phyloP scores from a whole-genome alignment of 495 filamentous ascomycete genomes.

The Aspergillus asperescens region DNA sequence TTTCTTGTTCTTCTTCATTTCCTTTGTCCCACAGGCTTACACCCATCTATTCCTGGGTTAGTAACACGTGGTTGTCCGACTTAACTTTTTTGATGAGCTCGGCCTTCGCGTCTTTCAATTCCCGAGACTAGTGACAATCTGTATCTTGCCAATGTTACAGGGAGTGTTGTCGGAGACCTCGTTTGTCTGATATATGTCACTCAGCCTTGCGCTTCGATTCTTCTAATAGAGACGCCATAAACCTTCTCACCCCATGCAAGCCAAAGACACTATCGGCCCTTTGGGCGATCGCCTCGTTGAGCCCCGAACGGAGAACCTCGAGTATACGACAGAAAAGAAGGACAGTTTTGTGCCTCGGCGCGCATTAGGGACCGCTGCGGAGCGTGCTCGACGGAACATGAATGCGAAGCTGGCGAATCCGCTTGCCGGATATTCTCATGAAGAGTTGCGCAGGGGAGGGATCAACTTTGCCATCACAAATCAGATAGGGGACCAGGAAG shows the following conservation, averaged over 20 bases:
- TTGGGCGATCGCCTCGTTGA: slow-evolving; percentile 8
- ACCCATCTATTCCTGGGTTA: neutral
- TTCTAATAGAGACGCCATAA: neutral
- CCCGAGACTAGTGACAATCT: neutral
- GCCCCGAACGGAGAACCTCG: slow-evolving; percentile 13
- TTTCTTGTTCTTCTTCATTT: neutral
- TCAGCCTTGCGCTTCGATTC: neutral
- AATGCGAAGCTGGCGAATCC: slow-evolving; percentile 67
- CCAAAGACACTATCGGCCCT: slow-evolving; percentile 12
- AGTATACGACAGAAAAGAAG: slow-evolving; percentile 11
- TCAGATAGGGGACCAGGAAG: slow-evolving; percentile 53
- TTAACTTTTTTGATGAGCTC: slow-evolving; percentile 7
- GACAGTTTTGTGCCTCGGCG: slow-evolving; percentile 24
- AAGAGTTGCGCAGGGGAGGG: slow-evolving; percentile 57
- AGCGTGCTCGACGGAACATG: slow-evolving; percentile 47
- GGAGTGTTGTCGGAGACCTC: neutral
- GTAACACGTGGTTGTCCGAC: neutral
- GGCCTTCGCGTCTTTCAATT: neutral
- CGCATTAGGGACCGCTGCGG: slow-evolving; percentile 37
- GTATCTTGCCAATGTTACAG: neutral
- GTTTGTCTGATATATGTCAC: neutral
- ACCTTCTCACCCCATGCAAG: slow-evolving; percentile 6
- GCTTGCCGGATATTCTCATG: slow-evolving; percentile 55
- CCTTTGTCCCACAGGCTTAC: neutral
- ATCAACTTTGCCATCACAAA: slow-evolving; percentile 60